Conservation (phyloP, 176 grass and related monocot genomes). For the Neostapfia colusana region DNA sequence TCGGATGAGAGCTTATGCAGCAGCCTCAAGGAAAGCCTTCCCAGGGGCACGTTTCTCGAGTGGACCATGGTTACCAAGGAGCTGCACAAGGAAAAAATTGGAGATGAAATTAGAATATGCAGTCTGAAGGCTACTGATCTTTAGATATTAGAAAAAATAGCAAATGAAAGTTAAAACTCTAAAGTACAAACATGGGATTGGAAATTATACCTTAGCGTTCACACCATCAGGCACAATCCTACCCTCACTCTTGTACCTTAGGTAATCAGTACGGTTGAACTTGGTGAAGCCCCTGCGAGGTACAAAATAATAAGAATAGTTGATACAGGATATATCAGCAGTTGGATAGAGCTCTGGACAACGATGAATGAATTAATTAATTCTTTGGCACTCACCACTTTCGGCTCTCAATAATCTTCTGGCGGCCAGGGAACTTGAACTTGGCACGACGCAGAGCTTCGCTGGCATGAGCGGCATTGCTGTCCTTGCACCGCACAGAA, state of each 20-base stretch:
- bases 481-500: constrained; percentile 67
- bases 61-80: constrained; percentile 50
- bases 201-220: constrained; percentile 60
- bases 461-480: constrained; percentile 49
- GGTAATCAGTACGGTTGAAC: constrained; percentile 63
- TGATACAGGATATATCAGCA: not conserved
- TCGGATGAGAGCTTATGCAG: constrained; percentile 3
- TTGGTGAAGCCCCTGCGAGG: constrained; percentile 76
- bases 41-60: constrained; percentile 42
- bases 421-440: constrained; percentile 84
- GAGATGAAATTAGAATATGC: not conserved
- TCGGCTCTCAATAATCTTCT: constrained; percentile 74
- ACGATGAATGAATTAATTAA: not conserved
- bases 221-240: constrained; percentile 67
- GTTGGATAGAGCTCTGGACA: not conserved
- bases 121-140: not conserved
- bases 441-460: constrained; percentile 75
- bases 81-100: constrained; percentile 1
- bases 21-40: constrained; percentile 46
- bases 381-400: constrained; percentile 53
- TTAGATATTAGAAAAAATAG: not conserved
- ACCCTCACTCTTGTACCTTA: constrained; percentile 78
- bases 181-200: not conserved
- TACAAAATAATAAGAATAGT: not conserved
- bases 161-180: not conserved